Base-by-base conservation (phyloP, 257 asterid species). In the Salvia splendens region DNA sequence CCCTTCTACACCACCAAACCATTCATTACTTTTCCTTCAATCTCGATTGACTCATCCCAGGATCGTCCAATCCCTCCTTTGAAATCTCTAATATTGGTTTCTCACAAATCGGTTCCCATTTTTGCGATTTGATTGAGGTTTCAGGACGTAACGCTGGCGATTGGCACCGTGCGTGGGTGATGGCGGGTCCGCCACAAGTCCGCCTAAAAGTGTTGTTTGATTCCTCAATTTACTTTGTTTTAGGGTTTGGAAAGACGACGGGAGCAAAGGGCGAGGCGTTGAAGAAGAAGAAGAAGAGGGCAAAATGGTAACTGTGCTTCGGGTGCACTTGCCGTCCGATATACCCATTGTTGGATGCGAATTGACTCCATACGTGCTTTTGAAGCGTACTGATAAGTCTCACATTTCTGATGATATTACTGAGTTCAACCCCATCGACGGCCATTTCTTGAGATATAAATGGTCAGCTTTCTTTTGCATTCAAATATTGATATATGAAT, bases 301-400 rank as follows among this genome's bases (percentile, higher is more conserved):
- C 51, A 86, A 79, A 80, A 93, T 93, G 99, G 92, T 93, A 89
- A 90, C 79, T 77, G 91, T 92, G 82, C 80, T 83, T 52, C 84
- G 97, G 64, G 91, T 92, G 83, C 98, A 92, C 84, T 89, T 93
- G 59, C 97, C 98, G 56, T 87, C 98, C 56, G 98, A 89, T 71
- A 93, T 93, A 69, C 97, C 98, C 40, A 88, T 93, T 42, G 98
- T 93, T 17, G 97, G 97, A 65, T 93, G 98, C 69, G 97, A 93
- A 74, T 82, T 93, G 78, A 85, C 90, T 51, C 98, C 98, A 0
- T 93, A 89, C 41, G 94, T 93, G 57, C 90, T 93, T 32, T 69
- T 87, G 79, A 83, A 77, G 71, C 92, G 95, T 54, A 77, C 88
- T 10, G 87, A 85, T 59, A 78, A 79, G 52, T 70, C 96, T 17